Conservation (phyloP, 78 protist species). For the Bigelowiella natans region DNA sequence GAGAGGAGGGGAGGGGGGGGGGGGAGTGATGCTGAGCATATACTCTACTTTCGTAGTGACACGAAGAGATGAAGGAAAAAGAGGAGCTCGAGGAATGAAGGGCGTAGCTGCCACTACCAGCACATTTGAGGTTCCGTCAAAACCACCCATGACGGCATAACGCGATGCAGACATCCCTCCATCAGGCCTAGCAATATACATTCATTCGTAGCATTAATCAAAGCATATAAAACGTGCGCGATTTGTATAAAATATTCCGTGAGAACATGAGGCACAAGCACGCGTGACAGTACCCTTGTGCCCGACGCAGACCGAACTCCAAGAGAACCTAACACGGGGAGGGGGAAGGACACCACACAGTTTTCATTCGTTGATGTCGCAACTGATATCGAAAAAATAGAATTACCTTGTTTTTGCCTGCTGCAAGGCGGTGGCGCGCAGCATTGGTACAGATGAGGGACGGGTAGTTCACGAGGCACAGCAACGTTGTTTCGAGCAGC, state of each 20-base stretch:
- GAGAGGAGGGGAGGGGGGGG: too few species aligned
- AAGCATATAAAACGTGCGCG: too few species aligned
- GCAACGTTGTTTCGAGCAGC: constrained; percentile 75
- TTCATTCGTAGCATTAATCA: too few species aligned
- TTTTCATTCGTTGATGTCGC: too few species aligned
- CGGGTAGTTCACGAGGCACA: constrained; percentile 68
- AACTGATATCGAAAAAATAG: too few species aligned
- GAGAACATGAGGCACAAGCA: neutral
- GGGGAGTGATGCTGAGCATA: too few species aligned
- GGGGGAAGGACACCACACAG: too few species aligned
- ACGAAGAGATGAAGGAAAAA: too few species aligned
- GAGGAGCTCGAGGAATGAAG: too few species aligned
- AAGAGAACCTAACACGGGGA: constrained; percentile 36
- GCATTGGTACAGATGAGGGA: constrained; percentile 78
- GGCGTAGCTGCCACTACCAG: too few species aligned
- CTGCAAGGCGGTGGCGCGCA: constrained; percentile 49
- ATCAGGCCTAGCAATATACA: neutral
- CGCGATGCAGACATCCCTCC: constrained; percentile 59
- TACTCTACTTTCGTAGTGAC: too few species aligned
- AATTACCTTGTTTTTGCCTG: neutral
- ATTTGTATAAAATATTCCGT: neutral
- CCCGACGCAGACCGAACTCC: constrained; percentile 84
- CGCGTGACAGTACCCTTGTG: constrained; percentile 43
- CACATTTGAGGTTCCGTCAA: constrained; percentile 70
- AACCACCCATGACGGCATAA: constrained; percentile 75